phyloP scores from a whole-genome alignment of 2,329 filamentous ascomycete genomes.

The Neonectria magnoliae region DNA sequence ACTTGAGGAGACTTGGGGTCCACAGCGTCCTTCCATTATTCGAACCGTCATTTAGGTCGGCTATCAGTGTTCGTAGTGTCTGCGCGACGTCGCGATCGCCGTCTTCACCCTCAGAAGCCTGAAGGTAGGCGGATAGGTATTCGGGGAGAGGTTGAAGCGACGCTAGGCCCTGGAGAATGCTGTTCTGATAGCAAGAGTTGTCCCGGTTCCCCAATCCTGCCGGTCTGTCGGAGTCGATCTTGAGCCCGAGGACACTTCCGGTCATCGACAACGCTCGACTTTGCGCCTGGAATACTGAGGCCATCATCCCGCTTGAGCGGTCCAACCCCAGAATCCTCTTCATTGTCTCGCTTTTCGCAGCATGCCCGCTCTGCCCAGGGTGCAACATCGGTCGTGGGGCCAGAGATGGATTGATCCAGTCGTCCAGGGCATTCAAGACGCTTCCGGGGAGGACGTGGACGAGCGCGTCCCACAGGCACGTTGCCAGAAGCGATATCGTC shows the following conservation, averaged over 20 bases:
- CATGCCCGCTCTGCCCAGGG: conserved; percentile 55
- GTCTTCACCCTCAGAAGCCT: conserved; percentile 40
- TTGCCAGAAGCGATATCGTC: conserved; percentile 42
- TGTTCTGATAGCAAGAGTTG: conserved; percentile 98
- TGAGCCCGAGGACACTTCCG: conserved; percentile 52
- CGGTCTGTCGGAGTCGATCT: conserved; percentile 56
- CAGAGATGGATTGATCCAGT: conserved; percentile 61
- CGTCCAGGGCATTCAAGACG: conserved; percentile 66
- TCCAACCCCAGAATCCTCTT: conserved; percentile 70
- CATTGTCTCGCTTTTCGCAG: conserved; percentile 72
- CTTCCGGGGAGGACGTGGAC: conserved; percentile 66
- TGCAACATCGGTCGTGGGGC: conserved; percentile 52
- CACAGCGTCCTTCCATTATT: conserved; percentile 83
- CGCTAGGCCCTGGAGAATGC: conserved; percentile 85
- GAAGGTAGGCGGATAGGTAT: conserved; percentile 67
- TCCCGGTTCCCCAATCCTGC: conserved; percentile 88
- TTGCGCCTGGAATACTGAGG: conserved; percentile 66
- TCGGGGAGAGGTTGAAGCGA: conserved; percentile 75
- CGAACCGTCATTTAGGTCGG: conserved; percentile 72
- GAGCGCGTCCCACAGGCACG: conserved; percentile 69
- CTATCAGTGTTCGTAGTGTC: conserved; percentile 72
- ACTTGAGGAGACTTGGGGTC: conserved; percentile 84
- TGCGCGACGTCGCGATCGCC: conserved; percentile 52
- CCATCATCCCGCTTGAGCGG: conserved; percentile 61
- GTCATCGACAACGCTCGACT: conserved; percentile 66